phyloP scores from a whole-genome alignment of 108 stramenopile species.

The Cyclostephanos invisitatus region DNA sequence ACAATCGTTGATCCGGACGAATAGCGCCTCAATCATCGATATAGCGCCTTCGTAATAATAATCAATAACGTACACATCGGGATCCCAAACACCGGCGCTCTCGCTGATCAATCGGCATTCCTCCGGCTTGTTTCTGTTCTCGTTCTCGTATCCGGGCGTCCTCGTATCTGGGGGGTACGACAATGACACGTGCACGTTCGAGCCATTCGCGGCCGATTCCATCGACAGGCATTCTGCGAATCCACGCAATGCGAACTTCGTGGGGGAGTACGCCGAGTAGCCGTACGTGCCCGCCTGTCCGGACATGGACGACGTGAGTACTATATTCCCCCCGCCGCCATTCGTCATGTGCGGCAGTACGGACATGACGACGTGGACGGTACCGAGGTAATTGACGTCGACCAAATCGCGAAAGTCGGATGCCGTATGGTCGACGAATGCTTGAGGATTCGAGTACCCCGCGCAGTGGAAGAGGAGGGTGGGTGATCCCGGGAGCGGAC shows the following conservation, averaged over 20 bases:
- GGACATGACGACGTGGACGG: conserved; percentile 67
- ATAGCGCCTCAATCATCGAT: background rate
- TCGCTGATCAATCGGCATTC: conserved; percentile 76
- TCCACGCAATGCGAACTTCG: conserved; percentile 86
- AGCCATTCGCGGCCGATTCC: conserved; percentile 58
- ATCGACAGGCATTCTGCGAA: conserved; percentile 79
- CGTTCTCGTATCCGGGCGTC: conserved; percentile 93
- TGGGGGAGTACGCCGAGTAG: conserved; percentile 81
- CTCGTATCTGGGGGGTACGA: conserved; percentile 97
- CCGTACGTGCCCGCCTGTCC: conserved; percentile 87
- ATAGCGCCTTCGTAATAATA: too few relatives aligned
- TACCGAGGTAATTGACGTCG: conserved; percentile 80
- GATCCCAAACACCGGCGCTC: conserved; percentile 59
- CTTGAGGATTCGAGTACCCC: conserved; percentile 64
- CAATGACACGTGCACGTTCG: conserved; percentile 65
- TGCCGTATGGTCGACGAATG: conserved; percentile 57
- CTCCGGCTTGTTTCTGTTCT: conserved; percentile 73
- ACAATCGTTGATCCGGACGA: background rate
- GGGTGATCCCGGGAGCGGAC: conserved; percentile 42
- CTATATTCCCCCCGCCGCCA: conserved; percentile 53
- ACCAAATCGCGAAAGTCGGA: conserved; percentile 57
- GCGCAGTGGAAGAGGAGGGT: conserved; percentile 79
- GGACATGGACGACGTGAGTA: conserved; percentile 73
- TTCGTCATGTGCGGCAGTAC: conserved; percentile 78
- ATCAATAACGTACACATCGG: conserved; percentile 55